Evolutionary conservation across 768 basidiomycete species (phyloP), one percentile per base, ranked within the genome.

Genomic region (Termitomyces sp.): DNA sequence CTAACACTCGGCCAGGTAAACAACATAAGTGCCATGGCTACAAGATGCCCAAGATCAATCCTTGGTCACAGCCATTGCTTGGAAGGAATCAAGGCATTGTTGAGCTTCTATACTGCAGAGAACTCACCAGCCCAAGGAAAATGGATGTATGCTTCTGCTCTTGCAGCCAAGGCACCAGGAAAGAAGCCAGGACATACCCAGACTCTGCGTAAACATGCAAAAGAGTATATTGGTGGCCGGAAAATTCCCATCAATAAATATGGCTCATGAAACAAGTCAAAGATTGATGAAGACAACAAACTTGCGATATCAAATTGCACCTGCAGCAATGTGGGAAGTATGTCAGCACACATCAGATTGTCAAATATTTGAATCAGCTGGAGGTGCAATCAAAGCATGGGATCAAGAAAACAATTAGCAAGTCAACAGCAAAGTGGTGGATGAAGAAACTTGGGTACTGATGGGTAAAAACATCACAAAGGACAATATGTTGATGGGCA

Each of bases 401-500:
- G 7, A 53, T 56, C 4, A 59, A 18, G 9, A 56, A 54, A 29
- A 47, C 53, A 13, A 58, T 62, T 4, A 52, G 27, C 5, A 20
- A 65, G 6, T 51, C 43, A 13, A 70, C 66, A 7, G 71, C 68
- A 7, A 45, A 56, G 29, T 29, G 56, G 1, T 71, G 65, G 61
- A 54, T 72, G 56, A 27, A 56, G 10, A 54, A 43, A 7, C 40
- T 70, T n/a, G 62, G 58, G 5, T 68, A 65, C 44, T 38, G 54
- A 25, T 70, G 61, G 64, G 53, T 20, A 10, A 33, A 52, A 18
- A 53, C n/a, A 57, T 9, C 49, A 49, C 5, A 61, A 59, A 11
- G 69, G 66, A 3, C 56, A 64, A 49, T 72, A 68, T 59, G 49
- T 59, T 6, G 68, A 73, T 64, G 68, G 69, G 1, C 70, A 73